Evolutionary conservation across 495 filamentous ascomycete species (phyloP).

Genomic region (Penicillium canariense): DNA sequence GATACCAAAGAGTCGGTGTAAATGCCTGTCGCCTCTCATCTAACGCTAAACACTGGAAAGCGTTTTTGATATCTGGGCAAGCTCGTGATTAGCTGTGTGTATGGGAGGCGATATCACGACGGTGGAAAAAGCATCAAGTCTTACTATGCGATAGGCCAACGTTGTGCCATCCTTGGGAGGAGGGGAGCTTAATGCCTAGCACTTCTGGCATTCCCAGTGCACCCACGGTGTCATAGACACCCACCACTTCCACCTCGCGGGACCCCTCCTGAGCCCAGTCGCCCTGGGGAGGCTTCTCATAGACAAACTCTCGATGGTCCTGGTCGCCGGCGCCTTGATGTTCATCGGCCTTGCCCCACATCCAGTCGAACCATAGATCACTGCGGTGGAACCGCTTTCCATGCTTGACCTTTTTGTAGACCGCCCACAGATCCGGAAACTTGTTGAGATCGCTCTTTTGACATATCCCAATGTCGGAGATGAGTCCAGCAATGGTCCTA

Average conservation of each 20-base stretch:
- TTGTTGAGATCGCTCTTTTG: slow-evolving; percentile 39
- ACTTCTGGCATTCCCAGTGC: slow-evolving; percentile 26
- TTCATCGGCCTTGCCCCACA: slow-evolving; percentile 24
- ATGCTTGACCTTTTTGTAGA: slow-evolving; percentile 40
- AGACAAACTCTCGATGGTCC: slow-evolving; percentile 9
- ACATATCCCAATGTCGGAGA: slow-evolving; percentile 50
- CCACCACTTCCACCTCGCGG: slow-evolving; percentile 47
- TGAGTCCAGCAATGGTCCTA: slow-evolving; percentile 53
- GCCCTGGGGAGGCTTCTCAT: slow-evolving; percentile 4
- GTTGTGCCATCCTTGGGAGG: slow-evolving; percentile 17
- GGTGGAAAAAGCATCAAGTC: background rate
- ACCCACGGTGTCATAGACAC: slow-evolving; percentile 62
- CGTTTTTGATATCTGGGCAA: slow-evolving; percentile 47
- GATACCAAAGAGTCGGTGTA: slow-evolving; percentile 53
- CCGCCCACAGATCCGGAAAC: slow-evolving; percentile 47
- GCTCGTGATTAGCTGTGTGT: slow-evolving; percentile 10
- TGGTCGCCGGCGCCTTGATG: slow-evolving; percentile 17
- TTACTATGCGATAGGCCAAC: slow-evolving; percentile 21
- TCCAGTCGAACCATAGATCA: slow-evolving; percentile 20
- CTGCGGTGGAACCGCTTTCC: slow-evolving; percentile 22
- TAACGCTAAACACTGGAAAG: slow-evolving; percentile 59
- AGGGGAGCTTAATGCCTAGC: slow-evolving; percentile 18
- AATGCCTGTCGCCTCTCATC: slow-evolving; percentile 56
- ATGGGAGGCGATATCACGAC: background rate
- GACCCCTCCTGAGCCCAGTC: slow-evolving; percentile 21